Conservation (phyloP, 148 eudicot genomes). For the Vaccinium macrocarpon region DNA sequence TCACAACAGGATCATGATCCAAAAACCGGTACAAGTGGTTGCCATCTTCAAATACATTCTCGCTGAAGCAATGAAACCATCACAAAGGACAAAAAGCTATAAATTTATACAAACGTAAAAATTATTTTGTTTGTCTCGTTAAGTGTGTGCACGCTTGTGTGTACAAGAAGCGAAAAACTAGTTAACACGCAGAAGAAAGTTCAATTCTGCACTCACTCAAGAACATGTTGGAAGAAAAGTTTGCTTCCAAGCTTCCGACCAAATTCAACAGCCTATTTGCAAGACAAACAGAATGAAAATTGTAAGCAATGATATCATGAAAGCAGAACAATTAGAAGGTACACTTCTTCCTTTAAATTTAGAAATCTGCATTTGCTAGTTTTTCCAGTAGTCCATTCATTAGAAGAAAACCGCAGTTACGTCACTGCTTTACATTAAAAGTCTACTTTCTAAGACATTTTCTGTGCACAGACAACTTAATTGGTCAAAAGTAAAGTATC, state of each 20-base stretch:
- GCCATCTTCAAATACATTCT: slow-evolving; percentile 53
- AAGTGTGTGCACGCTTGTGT: background rate
- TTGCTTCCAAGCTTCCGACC: slow-evolving; percentile 48
- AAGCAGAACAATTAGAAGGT: background rate
- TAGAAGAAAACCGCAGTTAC: background rate
- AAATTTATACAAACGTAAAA: background rate
- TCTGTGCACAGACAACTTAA: background rate
- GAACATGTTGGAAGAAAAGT: slow-evolving; percentile 49
- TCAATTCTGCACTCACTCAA: slow-evolving; percentile 32
- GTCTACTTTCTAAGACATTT: background rate
- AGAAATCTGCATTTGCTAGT: background rate
- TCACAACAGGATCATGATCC: slow-evolving; percentile 49
- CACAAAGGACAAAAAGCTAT: background rate
- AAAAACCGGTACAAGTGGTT: slow-evolving; percentile 45
- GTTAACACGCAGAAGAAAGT: background rate
- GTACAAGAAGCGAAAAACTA: background rate
- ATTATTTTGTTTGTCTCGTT: background rate
- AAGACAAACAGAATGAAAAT: slow-evolving; percentile 2
- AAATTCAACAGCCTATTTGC: slow-evolving; percentile 46
- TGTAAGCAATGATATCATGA: background rate
- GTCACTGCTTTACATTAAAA: background rate
- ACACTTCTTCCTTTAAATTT: background rate
- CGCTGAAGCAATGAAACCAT: slow-evolving; percentile 28
- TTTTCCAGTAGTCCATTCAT: background rate
- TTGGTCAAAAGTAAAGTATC: background rate